Percentiles rank a stretch among this genome's conserved stretches.
Evolutionary conservation across 441 rosid species (phyloP).

Genomic region (Erysimum cheiri): DNA sequence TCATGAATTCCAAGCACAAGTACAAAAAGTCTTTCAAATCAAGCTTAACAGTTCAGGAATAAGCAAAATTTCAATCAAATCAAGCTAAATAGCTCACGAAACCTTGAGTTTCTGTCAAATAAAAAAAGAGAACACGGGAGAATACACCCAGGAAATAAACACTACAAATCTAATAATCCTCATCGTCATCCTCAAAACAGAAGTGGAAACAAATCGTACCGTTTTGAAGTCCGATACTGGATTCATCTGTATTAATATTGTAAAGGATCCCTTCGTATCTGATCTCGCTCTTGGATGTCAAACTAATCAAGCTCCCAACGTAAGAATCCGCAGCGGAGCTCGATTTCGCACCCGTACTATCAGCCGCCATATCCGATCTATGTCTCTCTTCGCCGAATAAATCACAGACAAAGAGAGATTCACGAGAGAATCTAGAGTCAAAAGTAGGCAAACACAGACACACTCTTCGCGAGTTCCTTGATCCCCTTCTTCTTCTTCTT

Average conservation of each 20-base stretch:
- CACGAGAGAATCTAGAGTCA: constrained; percentile 10
- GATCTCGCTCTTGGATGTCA: constrained; percentile 91
- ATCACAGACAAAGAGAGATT: constrained; percentile 40
- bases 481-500: constrained; percentile 25
- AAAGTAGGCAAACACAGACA: constrained; percentile 27
- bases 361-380: constrained; percentile 58
- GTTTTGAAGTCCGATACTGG: constrained; percentile 86
- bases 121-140: neutral
- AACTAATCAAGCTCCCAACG: constrained; percentile 86
- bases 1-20: constrained; percentile 1
- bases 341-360: constrained; percentile 59
- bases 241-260: constrained; percentile 88
- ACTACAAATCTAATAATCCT: constrained; percentile 5
- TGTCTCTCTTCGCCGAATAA: constrained; percentile 37
- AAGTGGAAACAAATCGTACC: constrained; percentile 49
- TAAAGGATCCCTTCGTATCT: constrained; percentile 89
- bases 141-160: neutral
- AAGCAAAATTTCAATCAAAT: neutral
- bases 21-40: neutral
- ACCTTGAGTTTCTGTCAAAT: constrained; percentile 3
- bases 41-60: constrained; percentile 21
- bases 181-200: neutral
- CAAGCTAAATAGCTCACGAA: constrained; percentile 15
- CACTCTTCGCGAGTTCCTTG: constrained; percentile 28
- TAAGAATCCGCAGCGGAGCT: constrained; percentile 78